A percentile compares a stretch with the other conserved stretches of the same genome.
Evolutionary conservation across 176 grass and related monocot genomes (phyloP).

Genomic region (Zizania latifolia): DNA sequence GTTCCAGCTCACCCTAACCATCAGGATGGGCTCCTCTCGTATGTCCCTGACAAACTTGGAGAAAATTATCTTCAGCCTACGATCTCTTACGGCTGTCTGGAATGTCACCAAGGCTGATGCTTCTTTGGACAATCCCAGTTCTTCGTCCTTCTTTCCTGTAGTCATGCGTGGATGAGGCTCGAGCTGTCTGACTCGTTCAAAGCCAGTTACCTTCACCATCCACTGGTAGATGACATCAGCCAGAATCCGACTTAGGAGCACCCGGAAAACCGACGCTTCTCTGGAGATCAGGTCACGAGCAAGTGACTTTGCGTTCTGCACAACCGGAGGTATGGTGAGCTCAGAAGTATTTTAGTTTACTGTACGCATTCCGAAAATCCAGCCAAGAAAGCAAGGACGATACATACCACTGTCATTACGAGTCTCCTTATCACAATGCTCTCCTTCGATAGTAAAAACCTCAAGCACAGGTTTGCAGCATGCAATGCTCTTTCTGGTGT

Average conservation of each 20-base stretch:
- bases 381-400: not conserved
- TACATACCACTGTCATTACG: conserved; percentile 60
- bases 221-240: conserved; percentile 48
- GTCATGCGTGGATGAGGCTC: not conserved
- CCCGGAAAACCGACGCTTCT: conserved; percentile 40
- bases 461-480: conserved; percentile 45
- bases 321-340: not conserved
- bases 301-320: conserved; percentile 44
- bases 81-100: conserved; percentile 33
- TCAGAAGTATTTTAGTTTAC: not conserved
- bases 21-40: conserved; percentile 38
- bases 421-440: conserved; percentile 55
- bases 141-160: not conserved
- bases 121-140: not conserved
- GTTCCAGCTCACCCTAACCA: conserved; percentile 42
- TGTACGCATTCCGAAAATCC: not conserved
- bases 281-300: conserved; percentile 48
- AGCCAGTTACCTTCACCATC: conserved; percentile 32
- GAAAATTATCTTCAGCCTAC: conserved; percentile 58
- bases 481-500: conserved; percentile 29
- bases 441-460: conserved; percentile 52
- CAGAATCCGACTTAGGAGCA: conserved; percentile 31
- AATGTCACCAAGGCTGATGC: conserved; percentile 2
- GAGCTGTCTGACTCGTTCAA: not conserved
- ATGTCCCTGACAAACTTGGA: conserved; percentile 51